Conservation (phyloP, 257 asterid species). For the Buddleja alternifolia region DNA sequence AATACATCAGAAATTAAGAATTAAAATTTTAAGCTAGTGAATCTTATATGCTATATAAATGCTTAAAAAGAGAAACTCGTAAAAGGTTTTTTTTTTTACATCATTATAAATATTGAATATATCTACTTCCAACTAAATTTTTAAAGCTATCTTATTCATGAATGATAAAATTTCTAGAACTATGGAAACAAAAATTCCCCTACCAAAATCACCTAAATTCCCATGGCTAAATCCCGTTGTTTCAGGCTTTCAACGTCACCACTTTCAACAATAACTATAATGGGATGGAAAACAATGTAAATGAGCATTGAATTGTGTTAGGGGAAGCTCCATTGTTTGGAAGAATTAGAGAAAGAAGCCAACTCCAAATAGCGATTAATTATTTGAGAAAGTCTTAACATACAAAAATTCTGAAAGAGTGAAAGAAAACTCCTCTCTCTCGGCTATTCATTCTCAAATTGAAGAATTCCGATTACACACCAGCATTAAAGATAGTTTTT, state of each 20-base stretch:
- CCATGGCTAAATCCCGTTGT: background rate
- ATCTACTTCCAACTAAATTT: background rate
- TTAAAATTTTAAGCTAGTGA: too few species aligned
- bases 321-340: too few species aligned
- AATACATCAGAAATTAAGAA: too few species aligned
- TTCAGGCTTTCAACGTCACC: background rate
- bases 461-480: background rate
- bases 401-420: background rate
- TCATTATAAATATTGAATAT: background rate
- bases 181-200: background rate
- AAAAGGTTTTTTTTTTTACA: background rate
- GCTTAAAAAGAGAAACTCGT: background rate
- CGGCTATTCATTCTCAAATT: background rate
- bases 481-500: background rate
- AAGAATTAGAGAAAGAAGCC: too few species aligned
- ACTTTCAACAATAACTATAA: constrained; percentile 4
- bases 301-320: constrained; percentile 1
- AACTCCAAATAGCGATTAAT: background rate
- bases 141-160: background rate
- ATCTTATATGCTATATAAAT: background rate
- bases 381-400: background rate
- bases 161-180: background rate
- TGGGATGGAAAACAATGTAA: constrained; percentile 7
- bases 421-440: background rate
- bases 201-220: background rate